A percentile compares a stretch with the other conserved stretches of the same genome.
Conservation (phyloP, 2,329 filamentous ascomycete genomes). For the Cercospora sp. region DNA sequence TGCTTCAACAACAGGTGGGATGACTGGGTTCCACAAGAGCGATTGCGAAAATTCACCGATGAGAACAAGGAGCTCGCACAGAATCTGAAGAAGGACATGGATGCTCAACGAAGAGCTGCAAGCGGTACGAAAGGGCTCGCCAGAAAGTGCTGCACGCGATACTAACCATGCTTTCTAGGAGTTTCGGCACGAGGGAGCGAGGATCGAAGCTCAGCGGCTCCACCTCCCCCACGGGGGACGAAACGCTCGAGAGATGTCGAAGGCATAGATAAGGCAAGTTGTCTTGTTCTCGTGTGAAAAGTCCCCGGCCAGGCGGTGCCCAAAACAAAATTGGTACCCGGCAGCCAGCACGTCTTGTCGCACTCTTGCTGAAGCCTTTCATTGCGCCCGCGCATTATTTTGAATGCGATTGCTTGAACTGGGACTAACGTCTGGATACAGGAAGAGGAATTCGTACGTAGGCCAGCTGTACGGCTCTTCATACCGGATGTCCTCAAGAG, state of each 20-base stretch:
- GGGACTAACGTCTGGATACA: slow-evolving; percentile 45
- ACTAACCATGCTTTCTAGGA: slow-evolving; percentile 7
- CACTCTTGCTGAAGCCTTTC: not conserved
- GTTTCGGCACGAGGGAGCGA: slow-evolving; percentile 73
- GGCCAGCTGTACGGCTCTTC: slow-evolving; percentile 81
- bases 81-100: slow-evolving; percentile 69
- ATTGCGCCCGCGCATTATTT: not conserved
- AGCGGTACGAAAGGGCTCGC: slow-evolving; percentile 37
- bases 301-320: not conserved
- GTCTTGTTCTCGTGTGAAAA: not conserved
- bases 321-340: not conserved
- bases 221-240: slow-evolving; percentile 62
- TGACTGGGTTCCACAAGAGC: slow-evolving; percentile 94
- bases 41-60: slow-evolving; percentile 88
- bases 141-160: not conserved
- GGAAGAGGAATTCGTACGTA: slow-evolving; percentile 84
- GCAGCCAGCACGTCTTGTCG: not conserved
- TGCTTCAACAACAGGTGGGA: slow-evolving; percentile 69
- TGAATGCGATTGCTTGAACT: not conserved
- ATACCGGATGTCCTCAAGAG: slow-evolving; percentile 90
- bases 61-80: slow-evolving; percentile 89
- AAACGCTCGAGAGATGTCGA: slow-evolving; percentile 78
- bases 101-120: slow-evolving; percentile 55
- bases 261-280: slow-evolving; percentile 68
- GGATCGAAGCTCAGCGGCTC: slow-evolving; percentile 66